These are phyloP conservation scores for Huntiella moniliformis DNA, from an alignment of 2,329 filamentous ascomycete genomes.

Conservation along the genomic window DNA sequence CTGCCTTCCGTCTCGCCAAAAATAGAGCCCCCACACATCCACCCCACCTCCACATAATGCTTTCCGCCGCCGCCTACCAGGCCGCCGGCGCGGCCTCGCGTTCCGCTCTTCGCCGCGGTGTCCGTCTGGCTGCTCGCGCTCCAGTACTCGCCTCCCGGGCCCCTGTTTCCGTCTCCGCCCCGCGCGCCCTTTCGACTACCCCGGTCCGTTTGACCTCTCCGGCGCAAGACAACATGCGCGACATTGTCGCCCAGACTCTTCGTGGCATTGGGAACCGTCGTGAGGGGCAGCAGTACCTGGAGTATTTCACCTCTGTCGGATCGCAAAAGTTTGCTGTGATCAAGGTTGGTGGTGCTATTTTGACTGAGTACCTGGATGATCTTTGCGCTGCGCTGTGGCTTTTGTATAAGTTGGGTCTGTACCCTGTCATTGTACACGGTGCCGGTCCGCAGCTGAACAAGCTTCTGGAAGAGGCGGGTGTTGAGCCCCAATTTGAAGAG, in stretches of 20 bases:
- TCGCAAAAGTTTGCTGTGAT: conserved; percentile 97
- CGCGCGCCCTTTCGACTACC: conserved; percentile 9
- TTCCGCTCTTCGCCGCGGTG: conserved; percentile 5
- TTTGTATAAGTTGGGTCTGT: conserved; percentile 84
- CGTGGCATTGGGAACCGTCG: conserved; percentile 93
- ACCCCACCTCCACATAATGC: conserved; percentile 3
- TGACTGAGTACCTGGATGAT: conserved; percentile 84
- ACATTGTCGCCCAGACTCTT: conserved; percentile 37
- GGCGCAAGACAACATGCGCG: conserved; percentile 15
- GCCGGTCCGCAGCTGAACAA: conserved; percentile 90
- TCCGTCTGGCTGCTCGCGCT: not conserved
- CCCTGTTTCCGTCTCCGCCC: conserved; percentile 1
- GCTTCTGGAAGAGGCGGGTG: conserved; percentile 70
- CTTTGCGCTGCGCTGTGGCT: conserved; percentile 79
- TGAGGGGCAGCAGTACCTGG: conserved; percentile 93
- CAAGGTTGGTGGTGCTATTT: conserved; percentile 90
- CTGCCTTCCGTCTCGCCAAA: not conserved
- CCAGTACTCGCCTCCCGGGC: not conserved
- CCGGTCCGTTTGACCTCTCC: conserved; percentile 12
- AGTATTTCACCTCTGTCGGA: conserved; percentile 89
- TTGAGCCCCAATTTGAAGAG: conserved; percentile 91
- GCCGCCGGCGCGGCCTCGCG: conserved; percentile 9
- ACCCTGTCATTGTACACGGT: conserved; percentile 88
- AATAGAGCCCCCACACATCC: not conserved
- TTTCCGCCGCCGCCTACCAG: conserved; percentile 9